Conservation (phyloP, 1,284 basidiomycete species). For the Boletus sp. region DNA sequence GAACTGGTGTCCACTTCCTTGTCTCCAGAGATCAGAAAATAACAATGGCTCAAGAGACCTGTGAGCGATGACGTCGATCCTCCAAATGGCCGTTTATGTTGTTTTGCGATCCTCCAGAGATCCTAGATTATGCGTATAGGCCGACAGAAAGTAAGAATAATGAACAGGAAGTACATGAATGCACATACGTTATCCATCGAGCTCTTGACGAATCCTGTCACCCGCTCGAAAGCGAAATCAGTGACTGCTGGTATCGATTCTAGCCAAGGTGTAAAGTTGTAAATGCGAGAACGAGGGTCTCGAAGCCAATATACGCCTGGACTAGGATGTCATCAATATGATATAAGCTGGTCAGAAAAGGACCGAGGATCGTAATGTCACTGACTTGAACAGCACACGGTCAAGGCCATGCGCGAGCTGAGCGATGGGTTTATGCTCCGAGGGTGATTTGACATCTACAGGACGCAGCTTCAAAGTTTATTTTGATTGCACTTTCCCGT, state of each 20-base stretch:
- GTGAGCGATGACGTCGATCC: constrained; percentile 96
- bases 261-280: constrained; percentile 81
- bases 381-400: constrained; percentile 84
- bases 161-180: not conserved
- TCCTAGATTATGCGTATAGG: constrained; percentile 47
- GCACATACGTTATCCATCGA: constrained; percentile 71
- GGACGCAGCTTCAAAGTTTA: not conserved
- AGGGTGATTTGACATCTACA: constrained; percentile 52
- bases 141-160: not conserved
- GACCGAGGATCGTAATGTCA: constrained; percentile 15
- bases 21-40: constrained; percentile 78
- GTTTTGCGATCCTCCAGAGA: constrained; percentile 64
- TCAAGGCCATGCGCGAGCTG: constrained; percentile 79
- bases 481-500: not conserved
- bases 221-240: constrained; percentile 63
- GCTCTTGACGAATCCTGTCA: constrained; percentile 80
- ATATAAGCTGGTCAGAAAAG: constrained; percentile 1
- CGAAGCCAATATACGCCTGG: constrained; percentile 92
- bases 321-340: constrained; percentile 43
- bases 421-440: constrained; percentile 63
- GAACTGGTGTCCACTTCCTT: constrained; percentile 61
- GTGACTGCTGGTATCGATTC: constrained; percentile 77
- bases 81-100: constrained; percentile 65
- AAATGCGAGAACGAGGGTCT: constrained; percentile 85
- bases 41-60: constrained; percentile 84